A percentile compares a stretch with the other conserved stretches of the same genome.
phyloP scores from a whole-genome alignment of 1,284 basidiomycete genomes.

The Schizophyllum commune region DNA sequence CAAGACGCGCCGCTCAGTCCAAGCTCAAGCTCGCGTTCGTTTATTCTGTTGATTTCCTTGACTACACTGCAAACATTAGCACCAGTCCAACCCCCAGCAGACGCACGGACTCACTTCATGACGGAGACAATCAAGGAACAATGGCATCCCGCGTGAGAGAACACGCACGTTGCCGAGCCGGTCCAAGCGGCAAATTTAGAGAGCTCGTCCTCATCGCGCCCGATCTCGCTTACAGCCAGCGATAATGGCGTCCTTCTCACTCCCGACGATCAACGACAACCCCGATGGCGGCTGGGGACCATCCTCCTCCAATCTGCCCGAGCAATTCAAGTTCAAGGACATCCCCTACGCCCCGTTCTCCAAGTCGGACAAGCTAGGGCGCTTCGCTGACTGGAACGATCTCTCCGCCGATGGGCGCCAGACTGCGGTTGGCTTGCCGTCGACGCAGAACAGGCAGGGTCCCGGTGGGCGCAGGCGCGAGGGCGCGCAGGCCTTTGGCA shows the following conservation, averaged over 20 bases:
- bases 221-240: conserved; percentile 7
- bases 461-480: conserved; percentile 54
- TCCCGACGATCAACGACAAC: conserved; percentile 74
- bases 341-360: conserved; percentile 97
- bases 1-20: conserved; percentile 76
- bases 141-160: not conserved
- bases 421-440: conserved; percentile 40
- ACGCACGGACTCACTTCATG: conserved; percentile 57
- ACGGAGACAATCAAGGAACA: conserved; percentile 19
- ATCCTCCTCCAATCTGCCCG: conserved; percentile 65
- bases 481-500: conserved; percentile 66
- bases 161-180: not conserved
- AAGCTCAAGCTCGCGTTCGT: conserved; percentile 85
- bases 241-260: conserved; percentile 65
- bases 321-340: conserved; percentile 80
- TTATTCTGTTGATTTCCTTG: conserved; percentile 89
- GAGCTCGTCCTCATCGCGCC: not conserved
- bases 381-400: conserved; percentile 98
- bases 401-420: conserved; percentile 58
- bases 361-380: conserved; percentile 96
- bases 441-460: conserved; percentile 41
- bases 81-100: conserved; percentile 2
- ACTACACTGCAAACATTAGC: conserved; percentile 58
- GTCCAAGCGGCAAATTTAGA: not conserved
- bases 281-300: conserved; percentile 81